Evolutionary conservation across 2,329 filamentous ascomycete species (phyloP).

Genomic region (Tolypocladium ovalisporum): DNA sequence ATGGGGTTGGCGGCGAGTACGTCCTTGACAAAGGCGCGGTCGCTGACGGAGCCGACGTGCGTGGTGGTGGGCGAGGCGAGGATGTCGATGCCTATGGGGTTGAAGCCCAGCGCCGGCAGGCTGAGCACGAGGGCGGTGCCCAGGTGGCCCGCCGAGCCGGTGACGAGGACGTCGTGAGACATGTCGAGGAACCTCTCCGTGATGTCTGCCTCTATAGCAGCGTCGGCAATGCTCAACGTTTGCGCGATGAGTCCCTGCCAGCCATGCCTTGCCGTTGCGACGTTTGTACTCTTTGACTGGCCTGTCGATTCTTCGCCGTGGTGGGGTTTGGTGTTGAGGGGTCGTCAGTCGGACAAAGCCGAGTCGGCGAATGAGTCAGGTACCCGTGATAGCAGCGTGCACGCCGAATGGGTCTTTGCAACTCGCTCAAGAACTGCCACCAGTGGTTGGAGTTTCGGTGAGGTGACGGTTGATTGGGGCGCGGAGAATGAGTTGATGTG

Average conservation of each 20-base stretch:
- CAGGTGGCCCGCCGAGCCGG: slow-evolving; percentile 34
- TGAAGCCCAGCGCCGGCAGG: slow-evolving; percentile 26
- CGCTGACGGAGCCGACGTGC: slow-evolving; percentile 23
- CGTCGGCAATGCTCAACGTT: not conserved
- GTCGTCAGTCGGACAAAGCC: not conserved
- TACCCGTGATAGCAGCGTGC: not conserved
- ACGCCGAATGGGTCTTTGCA: not conserved
- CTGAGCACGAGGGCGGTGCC: slow-evolving; percentile 33
- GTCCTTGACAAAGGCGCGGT: slow-evolving; percentile 19
- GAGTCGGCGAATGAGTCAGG: not conserved
- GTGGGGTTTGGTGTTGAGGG: not conserved
- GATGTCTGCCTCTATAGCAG: not conserved
- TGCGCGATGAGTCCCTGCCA: not conserved
- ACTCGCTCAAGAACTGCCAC: not conserved
- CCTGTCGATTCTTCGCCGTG: not conserved
- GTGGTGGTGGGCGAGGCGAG: slow-evolving; percentile 24
- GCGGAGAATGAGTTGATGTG: not conserved
- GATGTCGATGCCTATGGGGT: slow-evolving; percentile 32
- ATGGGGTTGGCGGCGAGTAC: slow-evolving; percentile 22
- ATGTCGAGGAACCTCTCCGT: not conserved
- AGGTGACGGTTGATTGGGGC: not conserved
- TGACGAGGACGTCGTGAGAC: slow-evolving; percentile 27
- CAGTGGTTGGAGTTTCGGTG: not conserved
- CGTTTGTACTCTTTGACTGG: not conserved
- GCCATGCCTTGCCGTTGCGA: not conserved